A percentile compares a stretch with the other conserved stretches of the same genome.
Conservation (phyloP, 2,329 filamentous ascomycete species). For the Cladosporium phlei region DNA sequence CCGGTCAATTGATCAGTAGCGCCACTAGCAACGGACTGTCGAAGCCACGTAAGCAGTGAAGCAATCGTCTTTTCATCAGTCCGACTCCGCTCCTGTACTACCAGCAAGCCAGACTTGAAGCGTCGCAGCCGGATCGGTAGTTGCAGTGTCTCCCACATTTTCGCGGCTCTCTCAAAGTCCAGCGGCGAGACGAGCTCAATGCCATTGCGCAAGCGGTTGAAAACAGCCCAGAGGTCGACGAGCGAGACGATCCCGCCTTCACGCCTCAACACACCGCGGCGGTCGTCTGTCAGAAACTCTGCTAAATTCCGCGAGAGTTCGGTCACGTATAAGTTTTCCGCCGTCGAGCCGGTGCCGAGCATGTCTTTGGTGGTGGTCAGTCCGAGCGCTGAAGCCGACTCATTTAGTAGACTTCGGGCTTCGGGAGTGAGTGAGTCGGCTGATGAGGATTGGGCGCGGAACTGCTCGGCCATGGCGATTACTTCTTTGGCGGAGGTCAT, state of each 20-base stretch:
- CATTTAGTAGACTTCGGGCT: slow-evolving; percentile 68
- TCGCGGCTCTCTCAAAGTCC: slow-evolving; percentile 86
- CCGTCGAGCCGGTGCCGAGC: slow-evolving; percentile 66
- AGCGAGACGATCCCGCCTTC: slow-evolving; percentile 85
- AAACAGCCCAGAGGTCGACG: slow-evolving; percentile 89
- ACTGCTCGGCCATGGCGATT: slow-evolving; percentile 83
- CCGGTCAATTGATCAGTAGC: slow-evolving; percentile 51
- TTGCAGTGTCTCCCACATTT: slow-evolving; percentile 80
- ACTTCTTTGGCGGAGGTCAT: slow-evolving; percentile 98
- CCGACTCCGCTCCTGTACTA: slow-evolving; percentile 81
- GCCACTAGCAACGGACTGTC: slow-evolving; percentile 50
- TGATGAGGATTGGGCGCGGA: slow-evolving; percentile 60
- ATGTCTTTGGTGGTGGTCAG: slow-evolving; percentile 95
- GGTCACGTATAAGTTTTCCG: slow-evolving; percentile 82
- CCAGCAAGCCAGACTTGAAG: slow-evolving; percentile 91
- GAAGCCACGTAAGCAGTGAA: slow-evolving; percentile 71
- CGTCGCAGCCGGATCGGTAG: slow-evolving; percentile 80
- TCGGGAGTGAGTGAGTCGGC: slow-evolving; percentile 51
- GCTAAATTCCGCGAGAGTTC: slow-evolving; percentile 80
- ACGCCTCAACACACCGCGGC: slow-evolving; percentile 67
- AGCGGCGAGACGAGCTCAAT: slow-evolving; percentile 89
- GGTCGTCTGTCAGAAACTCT: slow-evolving; percentile 83
- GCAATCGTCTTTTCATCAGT: slow-evolving; percentile 87
- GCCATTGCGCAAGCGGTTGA: slow-evolving; percentile 87
- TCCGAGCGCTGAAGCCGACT: slow-evolving; percentile 78